Evolutionary conservation across 2,329 filamentous ascomycete genomes (phyloP), one percentile per base, ranked within the genome.

Genomic region (Arthrobotrys sphaeroides): DNA sequence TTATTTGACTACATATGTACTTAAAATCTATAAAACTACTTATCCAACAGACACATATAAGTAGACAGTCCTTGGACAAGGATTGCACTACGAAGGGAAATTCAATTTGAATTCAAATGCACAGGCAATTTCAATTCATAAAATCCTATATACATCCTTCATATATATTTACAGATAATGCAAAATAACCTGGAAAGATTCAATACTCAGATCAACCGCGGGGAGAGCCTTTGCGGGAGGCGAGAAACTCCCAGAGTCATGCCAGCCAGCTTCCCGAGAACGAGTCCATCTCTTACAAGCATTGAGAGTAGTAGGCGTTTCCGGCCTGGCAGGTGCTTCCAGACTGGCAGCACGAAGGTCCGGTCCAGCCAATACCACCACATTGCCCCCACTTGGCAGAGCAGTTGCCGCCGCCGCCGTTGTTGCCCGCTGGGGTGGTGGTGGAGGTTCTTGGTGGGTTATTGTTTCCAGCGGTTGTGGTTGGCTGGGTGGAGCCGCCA

Each of bases 321-420:
- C 70, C 49, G 31, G 64, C 67, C 64, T 79, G 77, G 79, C 82
- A 83, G 13, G 80, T 81, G 5, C 43, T 45, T 22, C 82, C 81
- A 22, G 80, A 80, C 33, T 78, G 65, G 78, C 82, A 82, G 80
- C 82, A 82, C 2, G 77, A 81, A 10, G 82, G 31, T 26, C 82
- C 82, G 6, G 51, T 79, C 79, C 79, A 83, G 26, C 81, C 81
- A 33, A 78, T 68, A 5, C 82, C 82, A 59, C 82, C 82, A 65
- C 82, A 83, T 73, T 82, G 82, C 5, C 79, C 82, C 61, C 78
- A 83, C 20, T 78, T 78, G 2, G 80, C 72, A 22, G 80, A 70
- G 73, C 81, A 83, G 70, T 13, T 62, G 38, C 49, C 51, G 20
- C 59, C 59, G 6, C 43, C 43, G 28, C 40, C 20, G 18, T 43